Base-by-base conservation (phyloP, 2,329 filamentous ascomycete species). In the Aspergillus candidus region DNA sequence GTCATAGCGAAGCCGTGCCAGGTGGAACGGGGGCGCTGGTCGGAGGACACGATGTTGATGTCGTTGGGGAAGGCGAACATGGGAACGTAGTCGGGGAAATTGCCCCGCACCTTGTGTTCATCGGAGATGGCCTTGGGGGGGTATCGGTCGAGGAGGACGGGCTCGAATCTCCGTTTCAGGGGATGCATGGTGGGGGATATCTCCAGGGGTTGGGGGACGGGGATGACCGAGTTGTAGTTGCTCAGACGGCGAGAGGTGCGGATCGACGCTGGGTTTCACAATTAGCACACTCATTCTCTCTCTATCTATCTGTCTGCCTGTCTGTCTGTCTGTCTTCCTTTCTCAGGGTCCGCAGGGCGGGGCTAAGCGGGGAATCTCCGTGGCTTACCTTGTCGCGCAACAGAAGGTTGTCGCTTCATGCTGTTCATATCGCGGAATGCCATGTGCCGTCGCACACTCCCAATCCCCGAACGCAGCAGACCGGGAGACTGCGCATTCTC, bases 1-100 rank as follows among this genome's bases (percentile, higher is more conserved):
- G 93, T 98, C 93, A 98, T 97, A 50, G 88, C 90, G 62, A 98
- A 98, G 38, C 93, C 93, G 68, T 98, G 93, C 93, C 93, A 98
- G 17, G 90, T 96, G n/a, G 93, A 91, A 49, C 89, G 79, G 1
- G 93, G 93, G 49, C 90, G 79, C 63, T 95, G 88, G 60, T 98
- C 93, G 1, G 90, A 90, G 1, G 93, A 96, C 8, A 97, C 88
- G 41, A 98, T 93, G 51, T 89, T 89, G 56, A 98, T 93, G 65
- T 98, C 93, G 67, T 97, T 96, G 36, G 93, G 93, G 59, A 97
- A 98, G 42, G 93, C 90, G 67, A 98, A 98, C 93, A 98, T 97
- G 44, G 93, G 93, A 13, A 98, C 88, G 59, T 96, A 98, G 62
- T 98, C 93, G 1, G 93, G 93, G 61, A 98, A 97, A 45, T 79